Conservation (phyloP, 1,284 basidiomycete genomes). For the Melampsora americana region DNA sequence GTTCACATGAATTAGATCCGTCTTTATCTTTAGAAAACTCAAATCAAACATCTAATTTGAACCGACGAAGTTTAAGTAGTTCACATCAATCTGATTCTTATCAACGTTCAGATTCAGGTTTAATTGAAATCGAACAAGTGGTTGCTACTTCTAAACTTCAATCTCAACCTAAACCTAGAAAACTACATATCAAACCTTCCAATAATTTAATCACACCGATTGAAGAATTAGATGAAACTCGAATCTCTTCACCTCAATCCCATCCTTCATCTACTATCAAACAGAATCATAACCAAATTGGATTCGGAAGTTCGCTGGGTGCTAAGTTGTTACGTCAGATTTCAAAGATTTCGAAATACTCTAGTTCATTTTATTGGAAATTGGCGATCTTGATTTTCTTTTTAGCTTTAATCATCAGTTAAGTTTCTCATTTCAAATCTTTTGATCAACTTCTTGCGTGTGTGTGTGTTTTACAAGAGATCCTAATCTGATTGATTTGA, state of each 20-base stretch:
- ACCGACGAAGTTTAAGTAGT: not conserved
- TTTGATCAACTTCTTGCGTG: not conserved
- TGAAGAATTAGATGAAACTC: slow-evolving; percentile 16
- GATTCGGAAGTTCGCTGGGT: slow-evolving; percentile 13
- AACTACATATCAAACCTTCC: slow-evolving; percentile 18
- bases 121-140: slow-evolving; percentile 32
- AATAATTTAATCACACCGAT: not conserved
- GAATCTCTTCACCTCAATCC: not conserved
- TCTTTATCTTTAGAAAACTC: not conserved
- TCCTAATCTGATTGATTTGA: not conserved
- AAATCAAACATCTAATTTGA: not conserved
- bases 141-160: slow-evolving; percentile 21
- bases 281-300: not conserved
- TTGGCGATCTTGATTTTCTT: not conserved
- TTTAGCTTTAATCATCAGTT: slow-evolving; percentile 36
- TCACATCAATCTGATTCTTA: not conserved
- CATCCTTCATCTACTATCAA: not conserved
- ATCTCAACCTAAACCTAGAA: slow-evolving; percentile 11
- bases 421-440: slow-evolving; percentile 18
- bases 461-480: not conserved
- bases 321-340: slow-evolving; percentile 2
- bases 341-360: slow-evolving; percentile 14
- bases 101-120: slow-evolving; percentile 28
- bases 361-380: slow-evolving; percentile 18
- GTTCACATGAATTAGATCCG: not conserved